Evolutionary conservation across 1,284 basidiomycete genomes (phyloP), one percentile per base, ranked within the genome.

Genomic region (Leccinum colubrinum): DNA sequence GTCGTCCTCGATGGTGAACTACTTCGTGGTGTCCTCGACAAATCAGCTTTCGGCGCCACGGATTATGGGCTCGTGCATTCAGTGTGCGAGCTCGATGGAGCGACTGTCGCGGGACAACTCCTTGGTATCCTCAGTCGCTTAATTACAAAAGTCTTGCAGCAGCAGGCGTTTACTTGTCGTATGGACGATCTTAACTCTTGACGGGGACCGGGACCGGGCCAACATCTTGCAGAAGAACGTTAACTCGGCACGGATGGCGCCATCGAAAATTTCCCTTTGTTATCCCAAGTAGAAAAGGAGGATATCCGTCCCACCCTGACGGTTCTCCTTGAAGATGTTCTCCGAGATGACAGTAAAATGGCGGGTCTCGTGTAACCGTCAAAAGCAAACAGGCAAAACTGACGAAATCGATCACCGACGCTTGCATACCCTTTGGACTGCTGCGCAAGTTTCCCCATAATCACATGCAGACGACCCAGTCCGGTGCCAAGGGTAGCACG

Each of bases 391-490:
- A 93, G 59, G 84, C 88, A 12, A 90, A 91, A 68, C 88, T 98
- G 72, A 97, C 95, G 63, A 90, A 93, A 68, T 90, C 94, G 2
- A 95, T 97, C 60, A 91, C 94, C 20, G 89, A 96, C 72, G 83
- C 87, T n/a, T 92, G 92, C 71, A 86, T 99, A 69, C 97, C 97
- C n/a, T 79, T 86, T 57, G 92, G 92, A 56, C 86, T 99, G 43
- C 82, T 93, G 65, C 93, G 95, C 69, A 89, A 91, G 64, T 99
- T 99, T 82, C 97, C 97, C 30, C 88, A 95, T 75, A 99, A 99
- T 79, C 92, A 99, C 85, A 99, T 99, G 97, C 97, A 99, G 77
- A 90, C 93, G 97, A 98, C 97, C 4, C 87, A 94, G 61, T 98
- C 97, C 52, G 97, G 97, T 70, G 97, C 97, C 60, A 99, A 99